These are phyloP conservation scores for Mallotus nudiflorus DNA, from an alignment of 345 rosid species.

Conservation along the genomic window DNA sequence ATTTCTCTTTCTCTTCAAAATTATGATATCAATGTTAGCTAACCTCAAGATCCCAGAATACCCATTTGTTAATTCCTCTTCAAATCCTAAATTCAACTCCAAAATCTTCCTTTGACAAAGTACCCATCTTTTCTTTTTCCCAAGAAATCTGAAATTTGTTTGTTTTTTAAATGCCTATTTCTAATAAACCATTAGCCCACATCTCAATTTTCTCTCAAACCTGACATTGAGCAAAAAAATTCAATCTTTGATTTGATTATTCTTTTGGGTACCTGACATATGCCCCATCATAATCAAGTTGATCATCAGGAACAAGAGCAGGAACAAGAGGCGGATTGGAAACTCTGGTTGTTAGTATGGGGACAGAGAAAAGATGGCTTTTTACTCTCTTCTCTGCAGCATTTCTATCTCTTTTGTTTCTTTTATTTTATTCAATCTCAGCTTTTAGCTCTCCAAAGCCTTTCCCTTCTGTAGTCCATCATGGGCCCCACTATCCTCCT, in stretches of 20 bases:
- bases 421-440: slow-evolving; percentile 73
- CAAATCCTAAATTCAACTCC: background rate
- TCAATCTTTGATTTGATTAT: slow-evolving; percentile 21
- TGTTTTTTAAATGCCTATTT: background rate
- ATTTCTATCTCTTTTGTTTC: slow-evolving; percentile 63
- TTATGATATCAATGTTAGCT: background rate
- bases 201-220: background rate
- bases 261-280: slow-evolving; percentile 13
- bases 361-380: slow-evolving; percentile 93
- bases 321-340: slow-evolving; percentile 4
- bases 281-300: slow-evolving; percentile 40
- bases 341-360: slow-evolving; percentile 44
- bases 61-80: slow-evolving; percentile 3
- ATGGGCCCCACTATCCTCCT: slow-evolving; percentile 84
- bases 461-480: slow-evolving; percentile 68
- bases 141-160: background rate
- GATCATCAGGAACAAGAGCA: slow-evolving; percentile 19
- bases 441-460: slow-evolving; percentile 65
- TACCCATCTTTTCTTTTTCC: background rate
- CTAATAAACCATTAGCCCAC: background rate
- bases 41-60: slow-evolving; percentile 2
- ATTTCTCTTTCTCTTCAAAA: background rate
- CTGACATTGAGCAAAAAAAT: slow-evolving; percentile 5
- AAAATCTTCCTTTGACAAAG: slow-evolving; percentile 8
- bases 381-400: slow-evolving; percentile 82